Evolutionary conservation across 108 stramenopile species (phyloP), one percentile per base, ranked within the genome.

Genomic region (Craspedostauros australis): DNA sequence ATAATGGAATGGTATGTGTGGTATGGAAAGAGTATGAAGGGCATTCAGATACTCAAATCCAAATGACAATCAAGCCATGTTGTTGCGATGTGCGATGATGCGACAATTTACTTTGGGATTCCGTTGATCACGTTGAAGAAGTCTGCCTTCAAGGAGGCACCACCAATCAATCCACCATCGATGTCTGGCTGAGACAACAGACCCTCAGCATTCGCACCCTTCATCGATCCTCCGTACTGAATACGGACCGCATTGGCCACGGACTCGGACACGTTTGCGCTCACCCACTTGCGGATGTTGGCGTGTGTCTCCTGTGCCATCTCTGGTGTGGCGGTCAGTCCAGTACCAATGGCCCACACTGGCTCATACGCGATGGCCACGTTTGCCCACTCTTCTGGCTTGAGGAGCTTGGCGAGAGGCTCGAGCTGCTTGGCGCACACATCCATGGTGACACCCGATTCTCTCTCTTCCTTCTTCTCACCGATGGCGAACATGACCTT

Each of bases 251-350:
- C 80, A 23, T 54, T 39, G 7, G 97, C 96, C 25, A 95, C 88
- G 7, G 72, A 91, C 6, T 57, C 64, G 4, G 83, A 79, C 12
- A 98, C 91, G 61, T 97, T 95, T 29, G 88, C 73, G 14, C 74
- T 32, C 20, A 98, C 60, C 90, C 92, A 99, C 26, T 71, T 55
- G 41, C 99, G 96, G 62, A 99, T 99, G 19, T 66, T 61, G 25
- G 72, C 74, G 69, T 99, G 98, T 18, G 96, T 96, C 46, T 98
- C 99, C 65, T 99, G 97, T 2, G 99, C 99, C 95, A 99, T 97
- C 62, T 96, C 96, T 6, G 99, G 96, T 6, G 97, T 93, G 44
- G 99, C 99, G n/a, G 96, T 96, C 33, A 95, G 77, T 20, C 99
- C 99, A 25, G 99, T 99, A 56, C 98, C 98, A 57, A 98, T 98